Evolutionary conservation across 192 early-diverging fungal species (phyloP), one percentile per base, ranked within the genome.

Genomic region (Rhizophagus clarus): DNA sequence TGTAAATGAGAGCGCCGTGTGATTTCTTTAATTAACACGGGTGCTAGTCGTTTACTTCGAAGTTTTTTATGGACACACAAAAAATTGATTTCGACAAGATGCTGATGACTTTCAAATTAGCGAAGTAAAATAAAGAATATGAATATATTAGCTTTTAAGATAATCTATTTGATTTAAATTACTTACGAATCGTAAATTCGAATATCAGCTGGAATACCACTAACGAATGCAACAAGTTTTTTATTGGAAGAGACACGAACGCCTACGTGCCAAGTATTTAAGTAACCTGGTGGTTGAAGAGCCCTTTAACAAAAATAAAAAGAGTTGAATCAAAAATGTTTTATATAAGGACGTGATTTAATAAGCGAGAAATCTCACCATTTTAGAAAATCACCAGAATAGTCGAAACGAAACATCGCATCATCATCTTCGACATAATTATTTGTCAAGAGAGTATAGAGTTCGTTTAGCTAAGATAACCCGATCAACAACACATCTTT

Each of bases 381-480:
- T 81, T 93, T 90, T 70, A 99, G 87, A 81, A 99, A 98, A 37
- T 93, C 94, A 14, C 91, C 88, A 34, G 96, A 94, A 85, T 99
- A 99, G 81, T 96, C 96, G 82, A 99, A 99, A 32, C 98, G 91
- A 87, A 99, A 98, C 88, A 92, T 93, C 61, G 96, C 94, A 82
- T 97, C 97, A 66, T 95, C 91, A 76, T 99, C 98, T 85, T 99
- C 98, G 15, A 99, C 97, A 79, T 99, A 99, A 88, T 99, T 97
- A 56, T 93, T 83, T 14, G 93, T 91, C 80, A 99, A 89, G 42
- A 99, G 88, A 73, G 90, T 88, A 77, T 99, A 97, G n/a, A 98
- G 83, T 82, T 98, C 96, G 81, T 91, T 94, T 74, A 94, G n/a
- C 87, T 88, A 76, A 84, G 22, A 77, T 37, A 70, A 76, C 24